These are phyloP conservation scores for Dunaliella primolecta DNA, from an alignment of 139 green algal species.

Conservation along the genomic window DNA sequence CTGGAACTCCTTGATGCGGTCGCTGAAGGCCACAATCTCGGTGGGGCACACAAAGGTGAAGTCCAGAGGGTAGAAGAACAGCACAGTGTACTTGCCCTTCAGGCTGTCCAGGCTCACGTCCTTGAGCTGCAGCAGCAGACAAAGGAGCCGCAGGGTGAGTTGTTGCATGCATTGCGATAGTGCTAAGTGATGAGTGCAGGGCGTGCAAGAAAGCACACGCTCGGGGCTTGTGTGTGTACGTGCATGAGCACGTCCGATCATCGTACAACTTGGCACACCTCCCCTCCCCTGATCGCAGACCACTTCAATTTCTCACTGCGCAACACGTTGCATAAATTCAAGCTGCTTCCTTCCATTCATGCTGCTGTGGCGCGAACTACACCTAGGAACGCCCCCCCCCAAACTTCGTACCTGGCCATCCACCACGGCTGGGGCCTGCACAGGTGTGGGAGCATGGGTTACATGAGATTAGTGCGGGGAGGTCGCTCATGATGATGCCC, in stretches of 20 bases:
- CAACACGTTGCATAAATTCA: not conserved
- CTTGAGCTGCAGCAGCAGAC: conserved; percentile 37
- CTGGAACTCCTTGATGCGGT: conserved; percentile 89
- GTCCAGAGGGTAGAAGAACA: conserved; percentile 95
- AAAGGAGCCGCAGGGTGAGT: not conserved
- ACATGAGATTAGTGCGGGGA: not conserved
- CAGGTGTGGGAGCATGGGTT: not conserved
- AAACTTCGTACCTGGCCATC: conserved; percentile 10
- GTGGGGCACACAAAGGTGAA: conserved; percentile 86
- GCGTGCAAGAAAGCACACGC: too few species aligned
- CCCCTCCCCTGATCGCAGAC: too few species aligned
- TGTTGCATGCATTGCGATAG: not conserved
- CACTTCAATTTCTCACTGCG: too few species aligned
- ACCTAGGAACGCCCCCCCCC: not conserved
- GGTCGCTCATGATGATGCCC: not conserved
- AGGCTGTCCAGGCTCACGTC: conserved; percentile 51
- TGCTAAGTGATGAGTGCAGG: not conserved
- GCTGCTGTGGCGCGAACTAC: not conserved
- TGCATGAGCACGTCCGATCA: too few species aligned
- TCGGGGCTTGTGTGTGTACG: too few species aligned
- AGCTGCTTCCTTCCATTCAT: too few species aligned
- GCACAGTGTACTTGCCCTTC: conserved; percentile 93
- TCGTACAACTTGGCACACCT: too few species aligned
- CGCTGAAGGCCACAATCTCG: conserved; percentile 96
- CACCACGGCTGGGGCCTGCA: conserved; percentile 8